phyloP scores from a whole-genome alignment of 2,329 filamentous ascomycete species.

The Cladophialophora chaetospira region DNA sequence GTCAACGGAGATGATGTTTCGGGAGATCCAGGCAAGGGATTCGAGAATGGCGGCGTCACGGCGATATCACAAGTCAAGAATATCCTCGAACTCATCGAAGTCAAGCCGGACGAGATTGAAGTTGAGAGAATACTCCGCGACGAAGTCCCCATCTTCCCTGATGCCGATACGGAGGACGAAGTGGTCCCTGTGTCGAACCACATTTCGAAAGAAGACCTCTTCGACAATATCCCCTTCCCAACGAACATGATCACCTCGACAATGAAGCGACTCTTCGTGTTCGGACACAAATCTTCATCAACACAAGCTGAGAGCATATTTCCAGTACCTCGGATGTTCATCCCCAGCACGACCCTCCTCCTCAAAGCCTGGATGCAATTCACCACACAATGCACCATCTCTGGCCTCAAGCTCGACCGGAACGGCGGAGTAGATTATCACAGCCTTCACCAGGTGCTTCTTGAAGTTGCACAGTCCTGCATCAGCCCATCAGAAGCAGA shows the following conservation, averaged over 20 bases:
- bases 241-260: constrained; percentile 12
- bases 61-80: constrained; percentile 49
- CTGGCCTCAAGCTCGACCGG: constrained; percentile 10
- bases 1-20: background rate
- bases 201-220: constrained; percentile 18
- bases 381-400: constrained; percentile 23
- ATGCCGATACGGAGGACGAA: constrained; percentile 5
- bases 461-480: too few species aligned
- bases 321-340: constrained; percentile 20
- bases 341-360: constrained; percentile 21
- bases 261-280: constrained; percentile 20
- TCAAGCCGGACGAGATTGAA: constrained; percentile 11
- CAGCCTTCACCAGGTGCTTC: background rate
- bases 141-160: constrained; percentile 6
- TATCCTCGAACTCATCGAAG: constrained; percentile 47
- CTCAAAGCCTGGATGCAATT: constrained; percentile 28
- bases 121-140: constrained; percentile 9
- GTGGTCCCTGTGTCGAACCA: background rate
- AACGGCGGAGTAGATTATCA: background rate
- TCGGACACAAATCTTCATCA: background rate
- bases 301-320: constrained; percentile 9
- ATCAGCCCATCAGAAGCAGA: too few species aligned
- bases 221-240: constrained; percentile 29
- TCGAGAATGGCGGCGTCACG: constrained; percentile 34
- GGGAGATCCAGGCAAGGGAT: background rate